Base-by-base conservation (phyloP, 2,329 filamentous ascomycete genomes). In the Fusarium pseudocircinatum region DNA sequence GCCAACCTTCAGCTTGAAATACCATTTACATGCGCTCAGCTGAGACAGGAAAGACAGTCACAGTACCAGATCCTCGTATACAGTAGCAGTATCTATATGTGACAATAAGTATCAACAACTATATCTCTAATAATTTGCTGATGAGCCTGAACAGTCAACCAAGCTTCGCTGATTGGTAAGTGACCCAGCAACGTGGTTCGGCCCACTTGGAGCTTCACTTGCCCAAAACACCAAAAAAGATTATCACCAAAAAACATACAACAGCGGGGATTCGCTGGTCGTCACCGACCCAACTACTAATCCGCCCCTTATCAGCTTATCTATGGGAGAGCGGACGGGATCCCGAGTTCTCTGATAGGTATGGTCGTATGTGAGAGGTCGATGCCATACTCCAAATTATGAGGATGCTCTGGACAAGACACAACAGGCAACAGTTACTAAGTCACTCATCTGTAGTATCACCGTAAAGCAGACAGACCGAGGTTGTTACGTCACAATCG, bases 271-370 rank as follows among this genome's bases (percentile, higher is more conserved):
- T 52, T 52, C 47, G 47, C 47, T 52, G 47, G 50, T 53, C 50
- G 50, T 53, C 32, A 53, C 50, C 50, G 32, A 53, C 50, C 34
- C 50, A 53, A 53, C 50, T 39, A 52, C 47, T 52, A 52, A 52
- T 52, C 30, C 30, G 47, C 47, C 47, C 47, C 47, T 52, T 52
- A 52, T 36, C 47, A 52, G 47, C 30, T 52, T 52, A 52, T 52
- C 47, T 52, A 52, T 52, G 47, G 47, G 47, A 36, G 47, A 52
- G 47, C 47, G 47, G 50, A 53, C 50, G 50, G 50, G 50, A 53
- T 37, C 50, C 34, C 50, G 50, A 36, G 34, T 53, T 53, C 20
- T 53, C 50, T 37, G 34, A 36, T 53, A 53, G 32, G 32, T 53
- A 53, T 53, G 50, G 50, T 53, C 34, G 50, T 53, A 53, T 53